Conservation (phyloP, 768 basidiomycete species). For the Amylocystis lapponica region DNA sequence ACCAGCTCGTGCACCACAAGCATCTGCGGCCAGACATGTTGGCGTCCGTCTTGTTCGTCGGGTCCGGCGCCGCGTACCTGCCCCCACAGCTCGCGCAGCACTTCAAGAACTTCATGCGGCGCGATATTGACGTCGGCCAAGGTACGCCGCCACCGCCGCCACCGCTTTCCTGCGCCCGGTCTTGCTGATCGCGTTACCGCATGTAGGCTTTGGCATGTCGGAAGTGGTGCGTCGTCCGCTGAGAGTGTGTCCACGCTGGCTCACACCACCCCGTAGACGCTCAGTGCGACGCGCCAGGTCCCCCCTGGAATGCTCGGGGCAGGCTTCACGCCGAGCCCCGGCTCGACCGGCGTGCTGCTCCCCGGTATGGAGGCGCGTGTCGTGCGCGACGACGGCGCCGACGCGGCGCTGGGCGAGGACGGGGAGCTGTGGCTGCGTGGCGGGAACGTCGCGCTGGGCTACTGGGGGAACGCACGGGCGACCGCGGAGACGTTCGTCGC, state of each 20-base stretch:
- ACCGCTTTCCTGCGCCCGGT: background rate
- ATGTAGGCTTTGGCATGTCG: constrained; percentile 53
- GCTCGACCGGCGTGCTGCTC: constrained; percentile 45
- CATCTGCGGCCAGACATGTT: constrained; percentile 43
- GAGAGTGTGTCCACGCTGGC: background rate
- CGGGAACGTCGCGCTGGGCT: constrained; percentile 54
- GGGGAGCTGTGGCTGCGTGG: constrained; percentile 64
- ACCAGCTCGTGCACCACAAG: constrained; percentile 57
- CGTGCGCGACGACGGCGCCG: constrained; percentile 51
- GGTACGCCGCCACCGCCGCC: constrained; percentile 33
- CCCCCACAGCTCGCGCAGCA: constrained; percentile 48
- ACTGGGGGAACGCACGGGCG: constrained; percentile 65
- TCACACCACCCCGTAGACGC: constrained; percentile 4
- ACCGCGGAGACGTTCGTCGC: constrained; percentile 56
- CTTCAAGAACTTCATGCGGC: constrained; percentile 16
- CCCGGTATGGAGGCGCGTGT: constrained; percentile 64
- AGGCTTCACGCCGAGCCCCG: background rate
- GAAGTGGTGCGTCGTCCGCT: constrained; percentile 14
- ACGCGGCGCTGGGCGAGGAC: constrained; percentile 48
- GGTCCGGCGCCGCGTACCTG: constrained; percentile 62
- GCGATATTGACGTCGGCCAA: constrained; percentile 23
- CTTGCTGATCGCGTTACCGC: background rate
- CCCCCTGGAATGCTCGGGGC: too few species aligned
- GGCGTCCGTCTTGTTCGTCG: constrained; percentile 38
- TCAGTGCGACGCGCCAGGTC: too few species aligned